Evolutionary conservation across 2,329 filamentous ascomycete species (phyloP), one percentile per base, ranked within the genome.

Genomic region (Xylariaceae sp.): DNA sequence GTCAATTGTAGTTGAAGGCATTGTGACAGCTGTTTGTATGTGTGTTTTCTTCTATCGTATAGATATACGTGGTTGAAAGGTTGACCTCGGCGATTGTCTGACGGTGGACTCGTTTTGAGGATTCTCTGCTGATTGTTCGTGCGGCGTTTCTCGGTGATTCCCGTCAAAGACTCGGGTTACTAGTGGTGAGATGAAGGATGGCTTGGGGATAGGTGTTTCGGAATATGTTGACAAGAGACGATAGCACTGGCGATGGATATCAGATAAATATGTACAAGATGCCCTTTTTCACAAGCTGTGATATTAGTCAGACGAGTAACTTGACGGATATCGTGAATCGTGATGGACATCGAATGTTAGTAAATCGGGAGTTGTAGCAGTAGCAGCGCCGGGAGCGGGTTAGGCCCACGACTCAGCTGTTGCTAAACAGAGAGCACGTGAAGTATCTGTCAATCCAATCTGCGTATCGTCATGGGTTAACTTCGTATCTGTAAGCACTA

Each of bases 1-100:
- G 58, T 79, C 76, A 67, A 85, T 81, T 65, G 75, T 76, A 39
- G 77, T 71, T 57, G 78, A 75, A 59, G 82, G 77, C 82, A 85
- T 85, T 59, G 59, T 71, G 44, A n/a, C 11, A 11, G 6, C 23
- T 30, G 23, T n/a, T 53, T 4, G 45, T 10, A 23, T 56, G 3
- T 41, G 13, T 39, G 3, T 15, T 39, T 15, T n/a, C 4, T 49
- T 37, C 49, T 50, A 8, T 51, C 10, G 23, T 2, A 18, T 34
- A 30, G 53, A 35, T 6, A 34, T 10, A 30, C 41, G 17, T 9
- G 15, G 9, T 11, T 45, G 1, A 39, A 23, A 15, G 55, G 50
- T 57, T 47, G 39, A 9, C 6, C 50, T 50, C 30, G 23, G 11
- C 45, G 45, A 30, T 51, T 13, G 30, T 15, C 48, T 15, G 11